Evolutionary conservation across 306 rosid genomes (phyloP), one percentile per base, ranked within the genome.

Genomic region (Carpinus fangiana): DNA sequence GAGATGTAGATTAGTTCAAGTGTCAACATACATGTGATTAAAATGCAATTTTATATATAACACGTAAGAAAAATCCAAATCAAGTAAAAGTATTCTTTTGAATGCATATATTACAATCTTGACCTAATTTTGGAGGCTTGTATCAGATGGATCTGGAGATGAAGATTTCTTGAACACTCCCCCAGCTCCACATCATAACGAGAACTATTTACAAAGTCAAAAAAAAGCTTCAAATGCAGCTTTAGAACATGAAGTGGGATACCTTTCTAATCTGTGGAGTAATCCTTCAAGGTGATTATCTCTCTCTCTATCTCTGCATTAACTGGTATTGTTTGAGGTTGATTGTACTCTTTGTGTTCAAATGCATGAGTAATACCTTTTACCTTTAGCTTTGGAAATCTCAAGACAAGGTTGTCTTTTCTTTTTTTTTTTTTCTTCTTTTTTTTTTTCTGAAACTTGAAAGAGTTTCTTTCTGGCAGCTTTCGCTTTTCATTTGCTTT

Each of bases 111-210:
- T 13, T 54, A 38, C 2, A 17, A 38, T 64, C 20, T 4, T 65
- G 41, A 14, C 23, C 23, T 21, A 54, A 76, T 51, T 45, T 69
- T 78, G 10, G 47, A 75, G 66, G 51, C 17, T 34, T 73, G 51
- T 61, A 79, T 78, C 82, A 90, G 97, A 93, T 82, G 98, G 88
- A 51, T 84, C 88, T 45, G 90, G 89, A 70, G 98, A 91, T 77
- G 98, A 90, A 79, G 93, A 90, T 82, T 86, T 86, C 82, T 80
- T 86, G 86, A 79, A 89, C 73, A 75, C 88, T 75, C 74, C 90
- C 78, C 77, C 85, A 70, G 73, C 85, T 38, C 64, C 54, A 48
- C 70, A 73, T 81, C 92, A 86, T 70, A 88, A 83, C 76, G 84
- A 83, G 45, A 84, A 79, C 75, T 78, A 83, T 79, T 75, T 87